Evolutionary conservation across 371 early-diverging fungal species (phyloP).

Genomic region (Mucor mucedo): DNA sequence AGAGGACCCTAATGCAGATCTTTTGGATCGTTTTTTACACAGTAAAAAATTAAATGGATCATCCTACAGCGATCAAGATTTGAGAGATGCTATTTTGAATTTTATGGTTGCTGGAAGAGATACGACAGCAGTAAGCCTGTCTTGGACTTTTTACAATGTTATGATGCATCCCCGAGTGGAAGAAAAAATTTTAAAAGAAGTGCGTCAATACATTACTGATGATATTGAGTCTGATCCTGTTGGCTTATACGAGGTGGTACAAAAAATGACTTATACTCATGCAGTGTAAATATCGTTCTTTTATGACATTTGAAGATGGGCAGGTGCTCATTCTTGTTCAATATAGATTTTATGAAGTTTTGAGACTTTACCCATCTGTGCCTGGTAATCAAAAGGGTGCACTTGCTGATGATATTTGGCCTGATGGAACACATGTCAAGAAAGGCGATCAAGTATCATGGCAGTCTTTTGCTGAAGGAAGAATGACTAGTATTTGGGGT

Average conservation of each 20-base stretch:
- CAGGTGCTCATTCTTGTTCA: not conserved
- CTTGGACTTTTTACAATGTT: conserved; percentile 70
- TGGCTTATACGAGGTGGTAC: conserved; percentile 48
- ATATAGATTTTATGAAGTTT: conserved; percentile 60
- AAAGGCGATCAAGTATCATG: conserved; percentile 60
- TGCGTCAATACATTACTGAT: conserved; percentile 41
- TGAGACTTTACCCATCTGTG: conserved; percentile 75
- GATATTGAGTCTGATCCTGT: conserved; percentile 40
- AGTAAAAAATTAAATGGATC: conserved; percentile 58
- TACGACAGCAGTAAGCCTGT: conserved; percentile 74
- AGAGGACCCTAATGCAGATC: conserved; percentile 40
- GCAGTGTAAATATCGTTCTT: conserved; percentile 51
- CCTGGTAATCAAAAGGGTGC: conserved; percentile 71
- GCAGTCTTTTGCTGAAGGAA: conserved; percentile 62
- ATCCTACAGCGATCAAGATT: conserved; percentile 52
- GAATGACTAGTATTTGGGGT: conserved; percentile 63
- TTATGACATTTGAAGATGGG: not conserved
- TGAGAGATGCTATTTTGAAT: conserved; percentile 71
- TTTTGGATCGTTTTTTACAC: conserved; percentile 65
- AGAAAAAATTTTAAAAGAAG: conserved; percentile 61
- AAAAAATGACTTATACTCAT: conserved; percentile 60
- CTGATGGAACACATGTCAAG: conserved; percentile 68
- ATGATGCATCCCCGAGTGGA: conserved; percentile 55
- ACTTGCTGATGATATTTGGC: conserved; percentile 68
- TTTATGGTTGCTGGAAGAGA: conserved; percentile 73